phyloP scores from a whole-genome alignment of 75 land plant species.

The Selaginella moellendorffii region DNA sequence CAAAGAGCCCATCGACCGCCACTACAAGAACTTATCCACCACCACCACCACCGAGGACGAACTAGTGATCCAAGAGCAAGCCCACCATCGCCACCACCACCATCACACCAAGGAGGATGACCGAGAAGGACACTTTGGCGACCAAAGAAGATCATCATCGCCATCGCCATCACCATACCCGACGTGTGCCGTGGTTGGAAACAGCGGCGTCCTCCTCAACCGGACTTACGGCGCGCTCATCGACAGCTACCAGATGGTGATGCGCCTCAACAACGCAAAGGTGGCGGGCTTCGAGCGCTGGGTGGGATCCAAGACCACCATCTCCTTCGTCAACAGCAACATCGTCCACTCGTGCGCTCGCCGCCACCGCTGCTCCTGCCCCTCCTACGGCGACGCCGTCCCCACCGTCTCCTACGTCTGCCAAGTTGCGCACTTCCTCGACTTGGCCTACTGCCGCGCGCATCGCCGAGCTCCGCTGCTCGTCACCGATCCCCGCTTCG shows the following conservation, averaged over 20 bases:
- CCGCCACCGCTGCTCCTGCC: slow-evolving; percentile 11
- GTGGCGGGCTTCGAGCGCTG: slow-evolving; percentile 11
- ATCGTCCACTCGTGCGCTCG: slow-evolving; percentile 11
- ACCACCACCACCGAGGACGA: no score
- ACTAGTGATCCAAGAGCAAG: no score
- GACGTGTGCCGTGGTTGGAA: slow-evolving; percentile 22
- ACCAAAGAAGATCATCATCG: no score
- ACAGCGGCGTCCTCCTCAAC: slow-evolving; percentile 20
- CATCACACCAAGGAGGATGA: not conserved
- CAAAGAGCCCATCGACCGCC: slow-evolving; percentile 33
- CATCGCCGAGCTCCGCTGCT: slow-evolving; percentile 44
- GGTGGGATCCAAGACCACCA: slow-evolving; percentile 21
- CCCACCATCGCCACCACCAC: no score
- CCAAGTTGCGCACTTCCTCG: slow-evolving; percentile 50
- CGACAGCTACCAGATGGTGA: slow-evolving; percentile 20
- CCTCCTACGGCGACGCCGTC: slow-evolving; percentile 14
- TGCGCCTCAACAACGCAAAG: slow-evolving; percentile 24
- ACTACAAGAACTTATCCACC: no score
- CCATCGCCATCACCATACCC: no score
- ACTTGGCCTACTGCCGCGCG: slow-evolving; percentile 39
- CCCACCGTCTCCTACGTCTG: not conserved
- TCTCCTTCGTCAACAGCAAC: slow-evolving; percentile 25
- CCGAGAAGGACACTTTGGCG: not conserved
- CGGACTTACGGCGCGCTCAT: slow-evolving; percentile 11
- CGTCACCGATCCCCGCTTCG: slow-evolving; percentile 69